These are phyloP conservation scores for Colletotrichum sp. DNA, from an alignment of 2,329 filamentous ascomycete species.

Conservation along the genomic window DNA sequence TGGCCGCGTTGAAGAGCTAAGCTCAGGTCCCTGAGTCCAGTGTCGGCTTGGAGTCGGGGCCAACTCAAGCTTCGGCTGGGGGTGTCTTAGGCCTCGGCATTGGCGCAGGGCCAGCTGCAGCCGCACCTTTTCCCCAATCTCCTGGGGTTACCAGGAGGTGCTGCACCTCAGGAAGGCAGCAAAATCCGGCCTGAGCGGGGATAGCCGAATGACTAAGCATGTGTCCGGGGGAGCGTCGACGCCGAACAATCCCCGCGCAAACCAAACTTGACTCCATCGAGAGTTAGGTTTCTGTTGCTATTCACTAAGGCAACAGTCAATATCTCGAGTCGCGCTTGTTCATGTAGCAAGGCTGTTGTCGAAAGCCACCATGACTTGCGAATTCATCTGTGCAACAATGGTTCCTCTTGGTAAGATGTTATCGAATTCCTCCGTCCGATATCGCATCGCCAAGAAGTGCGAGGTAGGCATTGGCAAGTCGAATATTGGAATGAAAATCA, in stretches of 20 bases:
- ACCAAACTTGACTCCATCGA: not conserved
- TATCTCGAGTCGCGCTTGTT: not conserved
- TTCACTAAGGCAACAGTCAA: not conserved
- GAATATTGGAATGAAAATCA: not conserved
- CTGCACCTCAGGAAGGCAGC: not conserved
- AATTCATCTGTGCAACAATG: not conserved
- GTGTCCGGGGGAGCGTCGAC: not conserved
- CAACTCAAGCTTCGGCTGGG: constrained; percentile 17
- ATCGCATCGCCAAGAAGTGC: not conserved
- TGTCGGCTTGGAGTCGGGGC: constrained; percentile 1
- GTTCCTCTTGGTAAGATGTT: not conserved
- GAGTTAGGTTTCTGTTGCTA: not conserved
- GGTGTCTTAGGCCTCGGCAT: constrained; percentile 20
- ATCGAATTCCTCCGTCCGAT: not conserved
- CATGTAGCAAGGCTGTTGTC: not conserved
- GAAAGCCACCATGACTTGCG: not conserved
- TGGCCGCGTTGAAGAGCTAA: constrained; percentile 3
- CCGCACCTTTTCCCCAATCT: not conserved
- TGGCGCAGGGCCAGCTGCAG: constrained; percentile 11
- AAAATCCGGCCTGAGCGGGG: not conserved
- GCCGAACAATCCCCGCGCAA: not conserved
- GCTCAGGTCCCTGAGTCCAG: not conserved
- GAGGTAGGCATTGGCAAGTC: not conserved
- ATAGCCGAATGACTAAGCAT: constrained; percentile 7
- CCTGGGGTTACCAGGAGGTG: not conserved